Conservation (phyloP, 352 stramenopile species). For the Pythium aristosporum region DNA sequence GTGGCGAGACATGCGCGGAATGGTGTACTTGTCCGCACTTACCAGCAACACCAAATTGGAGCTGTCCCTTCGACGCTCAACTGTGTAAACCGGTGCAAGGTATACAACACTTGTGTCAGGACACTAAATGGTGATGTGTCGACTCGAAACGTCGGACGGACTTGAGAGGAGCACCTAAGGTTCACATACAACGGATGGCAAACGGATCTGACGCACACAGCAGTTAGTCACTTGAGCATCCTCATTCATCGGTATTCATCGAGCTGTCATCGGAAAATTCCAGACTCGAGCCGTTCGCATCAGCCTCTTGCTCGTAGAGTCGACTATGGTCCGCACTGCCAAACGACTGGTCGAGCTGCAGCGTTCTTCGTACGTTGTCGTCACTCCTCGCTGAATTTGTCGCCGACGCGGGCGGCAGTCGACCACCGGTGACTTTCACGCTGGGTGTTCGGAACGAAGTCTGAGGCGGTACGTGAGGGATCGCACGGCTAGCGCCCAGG, state of each 20-base stretch:
- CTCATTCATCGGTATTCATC: conserved; percentile 68
- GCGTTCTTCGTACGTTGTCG: conserved; percentile 35
- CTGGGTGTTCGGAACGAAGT: conserved; percentile 11
- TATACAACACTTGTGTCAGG: too few species aligned
- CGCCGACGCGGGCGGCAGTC: not conserved
- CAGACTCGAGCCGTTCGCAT: conserved; percentile 50
- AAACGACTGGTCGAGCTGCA: conserved; percentile 62
- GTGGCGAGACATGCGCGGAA: too few species aligned
- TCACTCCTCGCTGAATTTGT: conserved; percentile 4
- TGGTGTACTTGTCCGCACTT: too few species aligned
- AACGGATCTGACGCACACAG: too few species aligned
- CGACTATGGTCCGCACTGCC: conserved; percentile 70
- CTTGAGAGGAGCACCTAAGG: too few species aligned
- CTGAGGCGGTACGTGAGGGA: conserved; percentile 8
- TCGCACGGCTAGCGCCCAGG: conserved; percentile 37
- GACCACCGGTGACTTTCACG: too few species aligned
- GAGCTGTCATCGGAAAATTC: conserved; percentile 79
- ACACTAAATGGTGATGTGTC: too few species aligned
- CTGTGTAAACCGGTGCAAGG: too few species aligned
- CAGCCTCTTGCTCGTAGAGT: conserved; percentile 31
- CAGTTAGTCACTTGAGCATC: not conserved
- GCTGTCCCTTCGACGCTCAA: too few species aligned
- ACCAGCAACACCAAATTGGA: too few species aligned
- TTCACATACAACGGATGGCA: too few species aligned
- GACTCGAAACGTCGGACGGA: too few species aligned